Conservation (phyloP, 768 basidiomycete genomes). For the Pisolithus tinctorius region DNA sequence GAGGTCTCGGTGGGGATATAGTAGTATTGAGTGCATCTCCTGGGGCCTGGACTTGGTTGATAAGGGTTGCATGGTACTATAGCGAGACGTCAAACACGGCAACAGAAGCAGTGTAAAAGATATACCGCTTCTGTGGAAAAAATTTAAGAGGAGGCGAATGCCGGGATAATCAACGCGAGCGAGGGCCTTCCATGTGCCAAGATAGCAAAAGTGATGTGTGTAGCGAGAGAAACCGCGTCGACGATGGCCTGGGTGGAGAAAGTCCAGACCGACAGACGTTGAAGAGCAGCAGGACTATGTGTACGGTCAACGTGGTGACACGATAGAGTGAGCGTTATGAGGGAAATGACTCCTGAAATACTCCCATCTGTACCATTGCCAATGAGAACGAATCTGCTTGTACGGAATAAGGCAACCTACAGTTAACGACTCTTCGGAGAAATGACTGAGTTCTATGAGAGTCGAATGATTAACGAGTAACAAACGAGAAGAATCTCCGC, state of each 20-base stretch:
- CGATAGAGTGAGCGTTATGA: conserved; percentile 58
- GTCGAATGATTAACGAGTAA: not conserved
- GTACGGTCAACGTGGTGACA: conserved; percentile 70
- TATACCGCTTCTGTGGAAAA: conserved; percentile 80
- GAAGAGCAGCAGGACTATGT: conserved; percentile 71
- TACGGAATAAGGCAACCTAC: conserved; percentile 25
- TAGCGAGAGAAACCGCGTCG: conserved; percentile 81
- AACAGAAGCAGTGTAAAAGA: conserved; percentile 2
- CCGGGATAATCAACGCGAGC: conserved; percentile 74
- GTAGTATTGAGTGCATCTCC: conserved; percentile 44
- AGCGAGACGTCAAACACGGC: not conserved
- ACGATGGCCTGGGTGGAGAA: conserved; percentile 74
- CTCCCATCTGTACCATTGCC: conserved; percentile 55
- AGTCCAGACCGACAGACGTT: conserved; percentile 76
- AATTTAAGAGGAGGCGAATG: conserved; percentile 73
- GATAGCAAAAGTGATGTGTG: conserved; percentile 84
- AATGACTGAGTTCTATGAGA: conserved; percentile 47
- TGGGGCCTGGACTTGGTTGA: conserved; percentile 79
- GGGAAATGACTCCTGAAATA: conserved; percentile 54
- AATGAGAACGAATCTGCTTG: conserved; percentile 3
- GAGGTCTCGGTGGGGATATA: conserved; percentile 9
- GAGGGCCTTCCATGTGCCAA: conserved; percentile 78
- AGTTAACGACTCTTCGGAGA: conserved; percentile 69
- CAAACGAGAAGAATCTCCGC: conserved; percentile 6
- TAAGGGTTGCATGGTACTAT: conserved; percentile 78